Evolutionary conservation across 305 asterid genomes (phyloP), one percentile per base, ranked within the genome.

Genomic region (Petunia hybrid): DNA sequence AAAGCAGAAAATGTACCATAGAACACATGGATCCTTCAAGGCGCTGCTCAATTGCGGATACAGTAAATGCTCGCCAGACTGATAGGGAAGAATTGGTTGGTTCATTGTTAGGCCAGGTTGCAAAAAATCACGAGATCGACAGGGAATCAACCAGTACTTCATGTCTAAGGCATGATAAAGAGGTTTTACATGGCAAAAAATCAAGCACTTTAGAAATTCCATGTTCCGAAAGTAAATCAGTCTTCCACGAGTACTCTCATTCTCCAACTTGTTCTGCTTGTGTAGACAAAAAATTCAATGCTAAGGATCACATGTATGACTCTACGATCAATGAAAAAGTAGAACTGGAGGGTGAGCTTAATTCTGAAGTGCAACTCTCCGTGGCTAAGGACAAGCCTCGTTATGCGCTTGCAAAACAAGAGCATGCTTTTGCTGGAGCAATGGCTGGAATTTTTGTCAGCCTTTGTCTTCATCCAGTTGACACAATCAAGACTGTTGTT

Each of bases 351-450:
- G 48, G 63, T 53, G 82, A 65, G 31, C 31, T 22, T 60, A 81
- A 80, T 48, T 85, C 89, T 68, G 84, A 80, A 79, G 51, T 80
- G 38, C 84, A 90, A 46, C 60, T 71, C 79, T 76, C 84, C 76
- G 42, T 83, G 80, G 77, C 78, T 42, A 87, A 85, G 86, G 85
- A 82, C 83, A 91, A 86, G 46, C 86, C 89, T 71, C 86, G 64
- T 6, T 80, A 82, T 85, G 64, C 85, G 66, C 83, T 89, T 83
- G 98, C 97, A 81, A 90, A 87, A 85, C 95, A 87, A 79, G 94
- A 92, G 81, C 98, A 96, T 87, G 99, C 99, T 77, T 88, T 91
- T 89, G 98, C 99, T 6, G 98, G 99, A 79, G 98, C 98, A 51
- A 91, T 94, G 97, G 97, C 99, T 10, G 99, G 99, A 78, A 82